Evolutionary conservation across 23 red algal species (phyloP).

Genomic region (Agarophyton chilense): DNA sequence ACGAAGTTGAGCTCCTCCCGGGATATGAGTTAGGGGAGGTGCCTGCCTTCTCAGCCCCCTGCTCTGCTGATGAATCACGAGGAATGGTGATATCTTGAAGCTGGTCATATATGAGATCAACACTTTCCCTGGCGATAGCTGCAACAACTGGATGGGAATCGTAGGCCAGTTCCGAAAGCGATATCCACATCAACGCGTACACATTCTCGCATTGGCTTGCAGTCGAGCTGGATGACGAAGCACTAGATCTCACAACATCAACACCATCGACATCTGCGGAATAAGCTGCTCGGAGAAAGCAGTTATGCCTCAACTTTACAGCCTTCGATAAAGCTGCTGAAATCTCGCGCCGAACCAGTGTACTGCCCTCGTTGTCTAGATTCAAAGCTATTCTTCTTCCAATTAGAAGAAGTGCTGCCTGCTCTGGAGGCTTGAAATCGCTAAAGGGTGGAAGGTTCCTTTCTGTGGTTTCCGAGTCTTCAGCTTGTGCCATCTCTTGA

Average conservation of each 20-base stretch:
- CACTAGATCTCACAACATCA: background rate
- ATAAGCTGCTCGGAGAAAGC: slow-evolving; percentile 41
- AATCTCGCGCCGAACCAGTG: slow-evolving; percentile 60
- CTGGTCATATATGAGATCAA: slow-evolving; percentile 35
- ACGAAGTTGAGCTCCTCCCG: background rate
- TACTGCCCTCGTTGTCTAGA: slow-evolving; percentile 35
- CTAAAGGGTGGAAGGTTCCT: background rate
- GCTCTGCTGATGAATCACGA: background rate
- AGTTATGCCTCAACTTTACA: background rate
- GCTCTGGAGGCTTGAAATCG: background rate
- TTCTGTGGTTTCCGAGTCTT: background rate
- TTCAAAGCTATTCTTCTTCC: slow-evolving; percentile 25
- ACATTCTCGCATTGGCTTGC: background rate
- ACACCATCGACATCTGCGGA: slow-evolving; percentile 24
- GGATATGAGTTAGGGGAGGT: slow-evolving; percentile 3
- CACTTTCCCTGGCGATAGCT: slow-evolving; percentile 37
- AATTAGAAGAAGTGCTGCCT: slow-evolving; percentile 17
- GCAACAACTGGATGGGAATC: slow-evolving; percentile 66
- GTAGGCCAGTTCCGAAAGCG: slow-evolving; percentile 50
- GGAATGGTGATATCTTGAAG: background rate
- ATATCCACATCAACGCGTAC: slow-evolving; percentile 35
- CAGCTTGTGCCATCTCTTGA: background rate
- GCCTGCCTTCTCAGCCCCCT: background rate
- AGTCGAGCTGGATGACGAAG: background rate
- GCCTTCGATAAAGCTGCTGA: slow-evolving; percentile 25